phyloP scores from a whole-genome alignment of 371 early-diverging fungal genomes.

The Lichtheimia ramosa region DNA sequence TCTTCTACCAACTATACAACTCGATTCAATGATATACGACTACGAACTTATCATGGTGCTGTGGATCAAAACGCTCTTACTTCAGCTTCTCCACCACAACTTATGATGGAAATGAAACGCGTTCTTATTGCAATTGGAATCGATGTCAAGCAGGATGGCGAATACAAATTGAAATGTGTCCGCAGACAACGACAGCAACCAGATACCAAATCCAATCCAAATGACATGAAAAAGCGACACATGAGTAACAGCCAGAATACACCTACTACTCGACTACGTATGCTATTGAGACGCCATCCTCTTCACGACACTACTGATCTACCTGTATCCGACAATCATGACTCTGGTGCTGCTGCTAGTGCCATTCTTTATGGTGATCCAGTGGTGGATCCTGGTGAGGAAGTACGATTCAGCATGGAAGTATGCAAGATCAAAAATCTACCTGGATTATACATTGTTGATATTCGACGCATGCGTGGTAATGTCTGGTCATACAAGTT shows the following conservation, averaged over 20 bases:
- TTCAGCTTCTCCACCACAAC: conserved; percentile 67
- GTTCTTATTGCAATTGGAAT: conserved; percentile 66
- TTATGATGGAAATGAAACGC: conserved; percentile 66
- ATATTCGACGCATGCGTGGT: conserved; percentile 86
- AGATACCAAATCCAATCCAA: not conserved
- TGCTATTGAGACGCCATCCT: conserved; percentile 3
- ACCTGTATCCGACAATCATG: not conserved
- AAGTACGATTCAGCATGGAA: conserved; percentile 85
- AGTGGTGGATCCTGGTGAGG: conserved; percentile 80
- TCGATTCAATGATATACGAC: conserved; percentile 45
- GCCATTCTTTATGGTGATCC: conserved; percentile 87
- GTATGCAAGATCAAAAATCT: conserved; percentile 88
- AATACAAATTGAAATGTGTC: conserved; percentile 72
- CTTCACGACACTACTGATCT: conserved; percentile 5
- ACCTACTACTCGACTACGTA: conserved; percentile 18
- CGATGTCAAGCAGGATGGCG: conserved; percentile 68
- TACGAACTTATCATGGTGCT: conserved; percentile 77
- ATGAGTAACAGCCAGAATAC: conserved; percentile 9
- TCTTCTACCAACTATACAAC: conserved; percentile 5
- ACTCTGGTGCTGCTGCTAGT: not conserved
- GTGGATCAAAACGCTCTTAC: conserved; percentile 77
- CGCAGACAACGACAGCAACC: conserved; percentile 50
- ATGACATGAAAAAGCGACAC: conserved; percentile 9
- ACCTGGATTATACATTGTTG: conserved; percentile 86
- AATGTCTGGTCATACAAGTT: conserved; percentile 93